Evolutionary conservation across 1,139 yeast species (phyloP), one percentile per base, ranked within the genome.

Genomic region (Hansenula sp.): DNA sequence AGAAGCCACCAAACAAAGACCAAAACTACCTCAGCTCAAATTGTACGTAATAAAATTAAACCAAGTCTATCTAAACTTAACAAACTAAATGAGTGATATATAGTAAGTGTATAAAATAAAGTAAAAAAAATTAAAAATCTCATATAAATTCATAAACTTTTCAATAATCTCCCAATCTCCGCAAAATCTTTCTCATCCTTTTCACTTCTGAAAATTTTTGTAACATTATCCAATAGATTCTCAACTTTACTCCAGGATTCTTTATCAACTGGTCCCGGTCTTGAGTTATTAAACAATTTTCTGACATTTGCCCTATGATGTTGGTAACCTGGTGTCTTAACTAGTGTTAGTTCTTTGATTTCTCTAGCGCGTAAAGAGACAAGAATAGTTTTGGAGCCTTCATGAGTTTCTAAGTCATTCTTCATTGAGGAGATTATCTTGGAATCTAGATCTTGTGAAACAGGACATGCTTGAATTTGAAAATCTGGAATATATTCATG

Each of bases 361-460:
- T 80, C 86, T 27, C 84, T 62, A 1, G 81, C 80, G 35, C 84
- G 60, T 40, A 80, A 62, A 44, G 81, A 76, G 3, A 80, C 61
- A 9, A 67, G 46, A 8, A 68, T 47, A 0, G 70, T 63, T 24
- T 54, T 59, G 2, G 67, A 55, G 13, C 38, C 40, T 16, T 43
- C 45, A n/a, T 47, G 47, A 17, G 40, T 43, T 27, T 69, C 58
- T 44, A 80, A 58, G 54, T 80, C 86, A 47, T 70, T 70, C 53
- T 76, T 79, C 85, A 81, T 79, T 13, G 81, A 66, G 31, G 64
- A 63, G 32, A 72, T 60, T 7, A 81, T 70, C 43, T 71, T 76
- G n/a, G 69, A 64, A 49, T 80, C 85, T 11, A 79, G 60, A 47
- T 78, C 77, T 9, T 76, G 70, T 34, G 70, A 67, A 13, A 72